A percentile compares a stretch with the other conserved stretches of the same genome.
These are phyloP conservation scores for Kodamaea kaohsiungensis DNA, from an alignment of 805 yeast genomes.

Conservation along the genomic window DNA sequence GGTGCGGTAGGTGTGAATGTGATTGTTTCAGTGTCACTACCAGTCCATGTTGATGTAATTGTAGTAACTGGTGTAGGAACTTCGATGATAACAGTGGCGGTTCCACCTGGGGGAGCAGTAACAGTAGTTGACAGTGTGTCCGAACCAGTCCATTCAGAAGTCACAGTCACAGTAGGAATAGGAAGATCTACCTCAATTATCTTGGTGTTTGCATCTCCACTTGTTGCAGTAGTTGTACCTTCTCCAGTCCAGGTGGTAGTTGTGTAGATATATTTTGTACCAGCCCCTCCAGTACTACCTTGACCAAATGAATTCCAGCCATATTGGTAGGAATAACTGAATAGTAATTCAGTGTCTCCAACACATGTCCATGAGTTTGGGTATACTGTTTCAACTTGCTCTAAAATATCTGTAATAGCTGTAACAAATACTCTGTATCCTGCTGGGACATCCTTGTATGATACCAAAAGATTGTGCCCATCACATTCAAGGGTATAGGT, in stretches of 20 bases:
- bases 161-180: not conserved
- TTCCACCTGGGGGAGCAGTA: not conserved
- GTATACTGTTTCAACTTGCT: not conserved
- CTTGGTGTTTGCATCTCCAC: not conserved
- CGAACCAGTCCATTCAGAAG: not conserved
- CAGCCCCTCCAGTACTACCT: no score
- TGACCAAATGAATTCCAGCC: no score
- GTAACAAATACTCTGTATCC: not conserved
- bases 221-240: not conserved
- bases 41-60: no score
- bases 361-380: not conserved
- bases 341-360: not conserved
- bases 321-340: no score
- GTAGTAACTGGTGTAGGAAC: no score
- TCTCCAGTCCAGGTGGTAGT: not conserved
- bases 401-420: not conserved
- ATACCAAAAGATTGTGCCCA: not conserved
- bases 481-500: not conserved
- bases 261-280: no score
- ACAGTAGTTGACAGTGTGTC: not conserved
- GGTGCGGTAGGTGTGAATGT: no score
- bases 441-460: not conserved
- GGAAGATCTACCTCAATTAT: not conserved
- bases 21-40: no score
- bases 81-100: not conserved